Percentiles rank a stretch among this genome's conserved stretches.
Conservation (phyloP, 208 protist species). For the Eutreptiella sp. region DNA sequence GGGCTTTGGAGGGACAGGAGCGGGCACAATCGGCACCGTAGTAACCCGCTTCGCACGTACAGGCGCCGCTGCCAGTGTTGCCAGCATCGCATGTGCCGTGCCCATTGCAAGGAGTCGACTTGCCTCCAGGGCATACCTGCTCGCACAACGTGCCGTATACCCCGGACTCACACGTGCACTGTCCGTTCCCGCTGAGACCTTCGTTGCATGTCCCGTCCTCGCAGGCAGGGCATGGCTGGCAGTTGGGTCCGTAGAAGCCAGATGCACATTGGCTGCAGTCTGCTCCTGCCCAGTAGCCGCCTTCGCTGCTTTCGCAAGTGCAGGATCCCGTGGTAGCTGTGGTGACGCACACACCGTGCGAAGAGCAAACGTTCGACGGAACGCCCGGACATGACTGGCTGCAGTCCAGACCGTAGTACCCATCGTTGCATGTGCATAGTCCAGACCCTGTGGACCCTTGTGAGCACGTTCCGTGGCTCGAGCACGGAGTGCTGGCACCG, state of each 20-base stretch:
- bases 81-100: conserved; percentile 26
- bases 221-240: background rate
- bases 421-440: conserved; percentile 8
- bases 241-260: conserved; percentile 1
- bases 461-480: conserved; percentile 13
- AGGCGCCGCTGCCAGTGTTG: conserved; percentile 10
- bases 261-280: background rate
- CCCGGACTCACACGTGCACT: conserved; percentile 5
- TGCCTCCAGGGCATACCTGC: conserved; percentile 14
- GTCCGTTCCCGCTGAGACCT: background rate
- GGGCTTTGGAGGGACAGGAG: conserved; percentile 1
- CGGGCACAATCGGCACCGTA: conserved; percentile 7
- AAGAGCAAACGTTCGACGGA: background rate
- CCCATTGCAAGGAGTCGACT: conserved; percentile 12
- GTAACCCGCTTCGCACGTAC: conserved; percentile 11
- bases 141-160: conserved; percentile 9
- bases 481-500: conserved; percentile 7
- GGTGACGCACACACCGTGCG: background rate
- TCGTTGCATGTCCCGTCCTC: conserved; percentile 3
- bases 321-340: background rate
- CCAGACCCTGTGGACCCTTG: conserved; percentile 7
- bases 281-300: background rate
- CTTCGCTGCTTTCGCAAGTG: background rate
- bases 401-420: background rate
- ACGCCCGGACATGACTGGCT: background rate